phyloP scores from a whole-genome alignment of 192 early-diverging fungal species.

The Coemansia sp. region DNA sequence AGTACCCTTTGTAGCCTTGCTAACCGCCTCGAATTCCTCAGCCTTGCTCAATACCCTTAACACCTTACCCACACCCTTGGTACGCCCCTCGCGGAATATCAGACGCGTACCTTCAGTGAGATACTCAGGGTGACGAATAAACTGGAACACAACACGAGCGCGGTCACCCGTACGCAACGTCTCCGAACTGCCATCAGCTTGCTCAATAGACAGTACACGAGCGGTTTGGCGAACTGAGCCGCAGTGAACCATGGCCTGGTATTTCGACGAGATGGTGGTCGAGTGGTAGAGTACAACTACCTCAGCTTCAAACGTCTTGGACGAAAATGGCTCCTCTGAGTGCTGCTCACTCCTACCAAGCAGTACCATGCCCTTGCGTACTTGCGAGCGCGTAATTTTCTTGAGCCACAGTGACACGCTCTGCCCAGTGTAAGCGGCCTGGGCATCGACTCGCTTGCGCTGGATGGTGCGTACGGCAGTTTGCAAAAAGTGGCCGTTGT shows the following conservation, averaged over 20 bases:
- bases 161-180: constrained; percentile 87
- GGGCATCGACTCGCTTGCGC: constrained; percentile 81
- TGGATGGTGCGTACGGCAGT: constrained; percentile 87
- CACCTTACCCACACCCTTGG: constrained; percentile 91
- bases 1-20: constrained; percentile 22
- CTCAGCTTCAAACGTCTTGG: constrained; percentile 85
- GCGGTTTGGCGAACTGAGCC: constrained; percentile 87
- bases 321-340: constrained; percentile 19
- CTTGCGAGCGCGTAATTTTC: constrained; percentile 73
- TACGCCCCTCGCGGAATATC: constrained; percentile 80
- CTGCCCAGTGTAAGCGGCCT: constrained; percentile 79
- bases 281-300: constrained; percentile 89
- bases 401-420: constrained; percentile 84
- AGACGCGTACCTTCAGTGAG: constrained; percentile 62
- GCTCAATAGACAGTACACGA: constrained; percentile 64
- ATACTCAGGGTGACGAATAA: constrained; percentile 78
- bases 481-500: constrained; percentile 74
- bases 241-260: constrained; percentile 96
- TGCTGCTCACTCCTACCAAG: constrained; percentile 21
- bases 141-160: constrained; percentile 77
- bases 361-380: constrained; percentile 73
- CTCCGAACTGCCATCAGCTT: constrained; percentile 22
- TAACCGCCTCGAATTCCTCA: constrained; percentile 28
- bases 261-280: constrained; percentile 86
- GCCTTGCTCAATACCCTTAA: constrained; percentile 35